Conservation (phyloP, 2,329 filamentous ascomycete species). For the Elsinoe ampelina region DNA sequence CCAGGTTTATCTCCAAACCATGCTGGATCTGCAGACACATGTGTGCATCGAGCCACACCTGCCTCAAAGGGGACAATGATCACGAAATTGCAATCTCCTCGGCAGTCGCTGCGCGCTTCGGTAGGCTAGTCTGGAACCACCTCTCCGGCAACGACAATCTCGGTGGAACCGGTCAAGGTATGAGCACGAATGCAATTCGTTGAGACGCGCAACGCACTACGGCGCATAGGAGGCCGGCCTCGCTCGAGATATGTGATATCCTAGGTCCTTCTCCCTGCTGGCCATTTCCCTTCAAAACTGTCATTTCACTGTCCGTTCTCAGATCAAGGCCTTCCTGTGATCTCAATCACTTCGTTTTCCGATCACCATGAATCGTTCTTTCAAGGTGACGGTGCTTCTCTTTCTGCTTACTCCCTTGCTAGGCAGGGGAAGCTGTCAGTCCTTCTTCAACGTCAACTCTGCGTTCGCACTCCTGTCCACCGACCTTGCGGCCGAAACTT, state of each 20-base stretch:
- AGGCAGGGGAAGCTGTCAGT: background rate
- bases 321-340: background rate
- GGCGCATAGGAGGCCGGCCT: background rate
- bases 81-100: background rate
- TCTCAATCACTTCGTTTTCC: background rate
- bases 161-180: background rate
- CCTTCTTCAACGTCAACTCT: background rate
- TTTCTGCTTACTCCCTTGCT: background rate
- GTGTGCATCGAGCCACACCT: background rate
- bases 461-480: background rate
- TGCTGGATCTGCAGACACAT: background rate
- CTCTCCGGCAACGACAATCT: background rate
- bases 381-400: background rate
- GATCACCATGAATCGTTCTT: background rate
- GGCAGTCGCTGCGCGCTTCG: background rate
- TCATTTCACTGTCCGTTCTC: background rate
- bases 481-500: background rate
- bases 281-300: background rate
- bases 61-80: background rate
- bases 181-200: background rate
- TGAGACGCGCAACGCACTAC: background rate
- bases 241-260: background rate
- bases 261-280: background rate
- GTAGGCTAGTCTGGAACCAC: background rate
- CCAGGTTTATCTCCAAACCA: background rate